Conservation (phyloP, 164 flowering plant species). For the Magnolia changhungtana region DNA sequence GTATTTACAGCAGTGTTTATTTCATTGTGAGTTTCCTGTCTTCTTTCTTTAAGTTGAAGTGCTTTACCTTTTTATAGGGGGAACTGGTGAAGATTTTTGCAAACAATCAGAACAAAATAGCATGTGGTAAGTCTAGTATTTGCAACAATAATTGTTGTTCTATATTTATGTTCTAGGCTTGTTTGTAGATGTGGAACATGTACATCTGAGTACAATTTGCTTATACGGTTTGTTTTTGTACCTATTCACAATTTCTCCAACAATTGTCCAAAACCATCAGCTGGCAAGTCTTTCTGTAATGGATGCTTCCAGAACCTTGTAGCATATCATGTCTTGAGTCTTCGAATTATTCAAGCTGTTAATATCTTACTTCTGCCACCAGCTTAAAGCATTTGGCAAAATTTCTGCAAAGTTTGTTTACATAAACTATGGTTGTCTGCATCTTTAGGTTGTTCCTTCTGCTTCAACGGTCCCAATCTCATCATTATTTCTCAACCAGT, state of each 20-base stretch:
- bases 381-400: not conserved
- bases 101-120: conserved; percentile 81
- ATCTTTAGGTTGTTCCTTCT: not conserved
- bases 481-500: not conserved
- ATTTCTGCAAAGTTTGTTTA: not conserved
- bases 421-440: not conserved
- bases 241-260: not conserved
- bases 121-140: conserved; percentile 62
- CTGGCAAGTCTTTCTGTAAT: not conserved
- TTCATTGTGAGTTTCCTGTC: no score
- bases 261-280: not conserved
- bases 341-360: not conserved
- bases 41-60: no score
- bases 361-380: not conserved
- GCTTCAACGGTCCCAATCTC: not conserved
- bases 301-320: not conserved
- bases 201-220: not conserved
- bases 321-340: not conserved
- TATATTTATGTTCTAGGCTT: not conserved
- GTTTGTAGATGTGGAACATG: not conserved
- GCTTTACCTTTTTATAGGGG: conserved; percentile 48
- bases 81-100: conserved; percentile 82
- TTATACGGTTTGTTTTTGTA: no score
- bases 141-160: not conserved
- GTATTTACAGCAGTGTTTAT: no score